Evolutionary conservation across 306 rosid species (phyloP).

Genomic region (Vigna reflexopilosa): DNA sequence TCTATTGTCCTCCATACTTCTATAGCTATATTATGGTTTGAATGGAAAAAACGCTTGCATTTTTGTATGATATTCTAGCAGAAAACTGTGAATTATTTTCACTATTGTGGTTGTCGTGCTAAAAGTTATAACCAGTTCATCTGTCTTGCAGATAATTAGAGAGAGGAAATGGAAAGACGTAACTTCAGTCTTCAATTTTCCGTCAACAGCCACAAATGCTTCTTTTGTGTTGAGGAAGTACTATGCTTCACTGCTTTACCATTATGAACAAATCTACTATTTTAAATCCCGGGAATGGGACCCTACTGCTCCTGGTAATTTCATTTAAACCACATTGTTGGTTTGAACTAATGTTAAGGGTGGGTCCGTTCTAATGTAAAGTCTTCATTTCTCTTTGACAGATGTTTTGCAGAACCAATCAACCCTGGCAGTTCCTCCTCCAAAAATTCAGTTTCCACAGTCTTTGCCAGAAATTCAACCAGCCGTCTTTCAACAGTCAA

Average conservation of each 20-base stretch:
- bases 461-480: conserved; percentile 47
- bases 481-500: conserved; percentile 49
- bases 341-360: conserved; percentile 16
- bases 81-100: background rate
- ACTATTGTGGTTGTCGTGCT: conserved; percentile 22
- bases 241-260: conserved; percentile 77
- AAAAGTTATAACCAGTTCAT: conserved; percentile 28
- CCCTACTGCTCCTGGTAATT: conserved; percentile 55
- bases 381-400: conserved; percentile 46
- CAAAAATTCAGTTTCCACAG: conserved; percentile 46
- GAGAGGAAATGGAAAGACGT: conserved; percentile 96
- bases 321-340: conserved; percentile 14
- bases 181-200: conserved; percentile 83
- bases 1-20: conserved; percentile 11
- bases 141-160: conserved; percentile 64
- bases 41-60: background rate
- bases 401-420: conserved; percentile 57
- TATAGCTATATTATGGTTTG: background rate
- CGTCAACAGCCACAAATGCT: conserved; percentile 95
- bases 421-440: conserved; percentile 46
- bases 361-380: conserved; percentile 28
- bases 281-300: conserved; percentile 67
- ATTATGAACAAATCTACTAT: conserved; percentile 79
- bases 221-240: conserved; percentile 91
- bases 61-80: background rate